phyloP scores from a whole-genome alignment of 2,329 filamentous ascomycete species.

The Ophiognomonia clavigignenti-juglandacearum region DNA sequence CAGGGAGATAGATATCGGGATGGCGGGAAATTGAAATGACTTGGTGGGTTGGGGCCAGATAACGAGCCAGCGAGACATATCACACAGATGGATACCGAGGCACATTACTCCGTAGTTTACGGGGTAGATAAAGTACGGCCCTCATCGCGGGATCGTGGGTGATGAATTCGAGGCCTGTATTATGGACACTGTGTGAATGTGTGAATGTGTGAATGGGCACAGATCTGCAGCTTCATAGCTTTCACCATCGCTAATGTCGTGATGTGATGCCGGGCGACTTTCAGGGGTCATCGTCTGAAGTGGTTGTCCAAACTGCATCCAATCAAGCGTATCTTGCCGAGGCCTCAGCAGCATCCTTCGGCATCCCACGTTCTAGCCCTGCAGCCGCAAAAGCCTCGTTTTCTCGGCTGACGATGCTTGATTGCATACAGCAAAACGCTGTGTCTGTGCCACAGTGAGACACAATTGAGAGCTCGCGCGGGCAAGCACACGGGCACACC shows the following conservation, averaged over 20 bases:
- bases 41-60: too few species aligned
- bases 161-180: too few species aligned
- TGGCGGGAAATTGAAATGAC: too few species aligned
- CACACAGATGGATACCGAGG: too few species aligned
- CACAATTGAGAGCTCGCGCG: too few species aligned
- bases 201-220: background rate
- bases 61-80: too few species aligned
- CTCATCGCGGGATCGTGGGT: too few species aligned
- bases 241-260: background rate
- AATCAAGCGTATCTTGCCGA: background rate
- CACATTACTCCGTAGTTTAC: too few species aligned
- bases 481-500: too few species aligned
- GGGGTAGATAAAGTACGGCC: too few species aligned
- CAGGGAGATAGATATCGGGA: background rate
- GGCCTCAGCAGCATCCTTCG: slow-evolving; percentile 8
- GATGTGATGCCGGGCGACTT: slow-evolving; percentile 3
- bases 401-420: background rate
- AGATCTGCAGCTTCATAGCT: slow-evolving; percentile 1
- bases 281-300: background rate
- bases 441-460: too few species aligned
- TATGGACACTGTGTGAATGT: too few species aligned
- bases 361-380: background rate
- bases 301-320: background rate
- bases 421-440: background rate
- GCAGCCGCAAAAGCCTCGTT: background rate